Evolutionary conservation across 305 asterid species (phyloP).

Genomic region (Fraxinus greggii): DNA sequence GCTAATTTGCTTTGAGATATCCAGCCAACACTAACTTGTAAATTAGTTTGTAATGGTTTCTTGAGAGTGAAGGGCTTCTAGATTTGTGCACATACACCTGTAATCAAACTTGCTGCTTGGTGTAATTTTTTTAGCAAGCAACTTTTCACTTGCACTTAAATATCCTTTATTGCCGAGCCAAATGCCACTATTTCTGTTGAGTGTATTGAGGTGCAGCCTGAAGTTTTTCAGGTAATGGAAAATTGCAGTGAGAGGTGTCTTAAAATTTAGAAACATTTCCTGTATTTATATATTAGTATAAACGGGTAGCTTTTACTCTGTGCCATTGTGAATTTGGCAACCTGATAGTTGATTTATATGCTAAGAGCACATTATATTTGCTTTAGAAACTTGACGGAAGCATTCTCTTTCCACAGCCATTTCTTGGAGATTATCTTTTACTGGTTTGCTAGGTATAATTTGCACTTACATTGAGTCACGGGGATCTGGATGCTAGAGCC

Average conservation of each 20-base stretch:
- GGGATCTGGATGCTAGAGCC: not conserved
- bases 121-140: not conserved
- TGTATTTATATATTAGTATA: not conserved
- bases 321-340: not conserved
- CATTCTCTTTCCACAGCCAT: not conserved
- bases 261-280: not conserved
- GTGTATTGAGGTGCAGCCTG: not conserved
- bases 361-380: not conserved
- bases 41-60: not conserved
- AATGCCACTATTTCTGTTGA: not conserved
- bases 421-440: not conserved
- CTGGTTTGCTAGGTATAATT: not conserved
- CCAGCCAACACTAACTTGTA: not conserved
- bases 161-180: not conserved
- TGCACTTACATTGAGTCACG: not conserved
- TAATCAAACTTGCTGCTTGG: not conserved
- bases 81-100: not conserved
- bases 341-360: not conserved
- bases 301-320: not conserved
- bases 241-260: not conserved
- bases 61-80: not conserved
- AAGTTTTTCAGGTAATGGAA: not conserved
- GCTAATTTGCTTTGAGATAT: not conserved
- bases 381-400: not conserved
- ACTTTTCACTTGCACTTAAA: not conserved